These are phyloP conservation scores for Aeminium ludgeri DNA, from an alignment of 495 filamentous ascomycete species.

Conservation along the genomic window DNA sequence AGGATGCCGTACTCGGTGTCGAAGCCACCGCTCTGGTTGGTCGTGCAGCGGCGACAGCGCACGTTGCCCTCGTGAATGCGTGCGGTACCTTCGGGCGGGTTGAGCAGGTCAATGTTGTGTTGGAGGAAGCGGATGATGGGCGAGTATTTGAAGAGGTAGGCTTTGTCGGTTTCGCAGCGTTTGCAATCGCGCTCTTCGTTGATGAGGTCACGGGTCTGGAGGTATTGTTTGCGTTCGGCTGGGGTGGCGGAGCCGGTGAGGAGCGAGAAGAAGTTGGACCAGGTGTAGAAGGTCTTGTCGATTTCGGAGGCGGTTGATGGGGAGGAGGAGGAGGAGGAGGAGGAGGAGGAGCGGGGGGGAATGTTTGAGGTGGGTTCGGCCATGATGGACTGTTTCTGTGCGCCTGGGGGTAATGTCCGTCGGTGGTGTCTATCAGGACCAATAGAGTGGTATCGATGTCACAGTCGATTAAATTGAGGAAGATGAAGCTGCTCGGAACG, in stretches of 20 bases:
- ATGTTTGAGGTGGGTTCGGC: not conserved
- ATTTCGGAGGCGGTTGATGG: slow-evolving; percentile 3
- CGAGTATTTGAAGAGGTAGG: slow-evolving; percentile 65
- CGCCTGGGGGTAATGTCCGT: no score
- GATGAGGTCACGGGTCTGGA: slow-evolving; percentile 45
- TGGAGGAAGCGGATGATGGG: slow-evolving; percentile 73
- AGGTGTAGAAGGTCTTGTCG: slow-evolving; percentile 24
- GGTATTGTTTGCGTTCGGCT: slow-evolving; percentile 53
- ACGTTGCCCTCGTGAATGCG: slow-evolving; percentile 54
- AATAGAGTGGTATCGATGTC: no score
- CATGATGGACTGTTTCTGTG: not conserved
- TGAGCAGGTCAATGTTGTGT: slow-evolving; percentile 58
- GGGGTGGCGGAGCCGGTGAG: slow-evolving; percentile 51
- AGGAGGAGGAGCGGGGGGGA: slow-evolving; percentile 1
- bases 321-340: slow-evolving; percentile 1
- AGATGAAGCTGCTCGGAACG: no score
- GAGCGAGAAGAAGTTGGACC: slow-evolving; percentile 41
- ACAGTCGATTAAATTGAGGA: no score
- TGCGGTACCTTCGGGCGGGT: slow-evolving; percentile 33
- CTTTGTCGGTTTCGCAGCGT: slow-evolving; percentile 58
- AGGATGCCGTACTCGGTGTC: slow-evolving; percentile 68
- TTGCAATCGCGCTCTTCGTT: slow-evolving; percentile 56
- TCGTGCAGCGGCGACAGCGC: slow-evolving; percentile 59
- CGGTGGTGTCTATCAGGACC: no score
- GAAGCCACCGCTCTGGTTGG: slow-evolving; percentile 59